Base-by-base conservation (phyloP, 2,329 filamentous ascomycete genomes). In the Lachnellula arida region DNA sequence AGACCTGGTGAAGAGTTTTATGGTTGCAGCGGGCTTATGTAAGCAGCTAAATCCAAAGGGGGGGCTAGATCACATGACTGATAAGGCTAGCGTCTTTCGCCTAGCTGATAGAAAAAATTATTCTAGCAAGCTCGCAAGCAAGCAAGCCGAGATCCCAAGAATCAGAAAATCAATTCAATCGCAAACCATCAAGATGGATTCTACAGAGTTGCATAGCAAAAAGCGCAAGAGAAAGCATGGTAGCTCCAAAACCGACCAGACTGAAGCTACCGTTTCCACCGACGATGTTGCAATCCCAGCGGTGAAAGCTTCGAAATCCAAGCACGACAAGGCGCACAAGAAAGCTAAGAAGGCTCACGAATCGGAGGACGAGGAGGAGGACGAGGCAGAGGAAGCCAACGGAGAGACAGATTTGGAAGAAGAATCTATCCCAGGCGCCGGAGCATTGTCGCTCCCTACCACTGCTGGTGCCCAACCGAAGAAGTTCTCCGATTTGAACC, bases 401-500 rank as follows among this genome's bases (percentile, higher is more conserved):
- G 62, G 53, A 46, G 58, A 39, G 15, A 42, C 46, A 43, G 61
- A 67, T 46, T 40, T 62, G 37, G 52, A 54, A 2, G 64, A 62
- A 48, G 62, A 55, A 48, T 19, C 57, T 43, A 25, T 63, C 5
- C 53, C 58, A 51, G 60, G 60, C 19, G 46, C 59, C 32, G 63
- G 61, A 25, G 49, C 58, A 11, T 56, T 66, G 9, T 61, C 65
- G 4, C 58, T 67, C 51, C 65, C 65, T 17, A 49, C 28, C 28
- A 32, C 32, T 25, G 58, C 57, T 19, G 60, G 61, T 15, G 46
- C 49, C 17, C 51, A 60, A 46, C 53, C 62, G 6, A 51, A 62
- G 46, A 64, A 61, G 43, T 71, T 71, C 55, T 62, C 63, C 5
- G 67, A 97, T 63, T 78, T 99, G 60, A 89, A 89, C 53, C 81